A percentile compares a stretch with the other conserved stretches of the same genome.
These are phyloP conservation scores for Pezicula rhizophila DNA, from an alignment of 2,329 filamentous ascomycete genomes.

Conservation along the genomic window DNA sequence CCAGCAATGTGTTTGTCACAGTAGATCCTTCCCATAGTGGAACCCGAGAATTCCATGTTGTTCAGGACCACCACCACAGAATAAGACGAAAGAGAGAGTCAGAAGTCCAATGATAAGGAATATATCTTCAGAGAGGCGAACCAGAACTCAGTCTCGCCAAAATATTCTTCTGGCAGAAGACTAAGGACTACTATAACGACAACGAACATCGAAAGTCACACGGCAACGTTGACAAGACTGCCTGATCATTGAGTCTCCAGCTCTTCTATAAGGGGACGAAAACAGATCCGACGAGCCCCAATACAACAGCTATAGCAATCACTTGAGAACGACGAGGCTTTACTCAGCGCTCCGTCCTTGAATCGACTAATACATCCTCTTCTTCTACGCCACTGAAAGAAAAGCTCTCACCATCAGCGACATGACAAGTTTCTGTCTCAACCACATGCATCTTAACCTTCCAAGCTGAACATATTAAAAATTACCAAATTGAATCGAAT, in stretches of 20 bases:
- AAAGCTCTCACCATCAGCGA: no score
- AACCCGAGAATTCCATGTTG: constrained; percentile 42
- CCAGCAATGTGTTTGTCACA: constrained; percentile 32
- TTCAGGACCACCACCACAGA: constrained; percentile 46
- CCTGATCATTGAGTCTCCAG: constrained; percentile 53
- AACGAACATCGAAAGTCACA: no score
- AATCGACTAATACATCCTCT: no score
- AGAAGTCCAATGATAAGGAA: constrained; percentile 52
- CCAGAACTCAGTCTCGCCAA: constrained; percentile 57
- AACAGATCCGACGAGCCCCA: constrained; percentile 40
- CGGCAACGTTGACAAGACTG: constrained; percentile 17
- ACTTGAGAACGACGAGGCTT: constrained; percentile 58
- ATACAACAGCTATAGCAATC: constrained; percentile 52
- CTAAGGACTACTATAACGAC: constrained; percentile 46
- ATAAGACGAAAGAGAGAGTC: constrained; percentile 48
- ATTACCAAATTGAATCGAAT: no score
- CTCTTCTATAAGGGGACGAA: constrained; percentile 40
- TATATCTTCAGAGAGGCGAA: constrained; percentile 54
- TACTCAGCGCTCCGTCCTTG: constrained; percentile 36
- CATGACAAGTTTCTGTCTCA: no score
- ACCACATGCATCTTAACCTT: no score
- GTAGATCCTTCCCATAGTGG: constrained; percentile 38
- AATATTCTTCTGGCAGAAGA: constrained; percentile 49
- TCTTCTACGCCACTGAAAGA: no score
- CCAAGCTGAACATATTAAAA: no score